Conservation (phyloP, 176 grass and related monocot species). For the Carex kokanica region DNA sequence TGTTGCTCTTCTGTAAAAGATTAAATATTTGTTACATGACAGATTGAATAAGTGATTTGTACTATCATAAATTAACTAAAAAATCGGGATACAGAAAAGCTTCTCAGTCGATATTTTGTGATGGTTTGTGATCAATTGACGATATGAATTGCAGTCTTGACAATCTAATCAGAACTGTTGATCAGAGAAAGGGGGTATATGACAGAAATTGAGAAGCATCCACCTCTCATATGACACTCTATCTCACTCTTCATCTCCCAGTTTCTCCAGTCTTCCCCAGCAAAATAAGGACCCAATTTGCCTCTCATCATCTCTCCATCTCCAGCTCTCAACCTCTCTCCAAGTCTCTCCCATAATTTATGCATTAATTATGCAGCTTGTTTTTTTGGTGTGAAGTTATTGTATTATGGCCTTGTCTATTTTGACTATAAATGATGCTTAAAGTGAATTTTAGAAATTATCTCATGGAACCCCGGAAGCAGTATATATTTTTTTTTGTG, state of each 20-base stretch:
- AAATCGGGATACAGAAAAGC: neutral
- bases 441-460: neutral
- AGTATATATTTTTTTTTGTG: neutral
- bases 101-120: neutral
- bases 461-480: neutral
- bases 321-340: neutral
- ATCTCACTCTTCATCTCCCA: conserved; percentile 7
- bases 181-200: neutral
- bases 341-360: neutral
- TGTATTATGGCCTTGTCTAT: neutral
- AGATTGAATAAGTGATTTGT: conserved; percentile 19
- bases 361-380: neutral
- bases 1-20: conserved; percentile 49
- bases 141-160: neutral
- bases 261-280: neutral
- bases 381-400: neutral
- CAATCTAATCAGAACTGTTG: neutral
- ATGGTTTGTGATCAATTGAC: neutral
- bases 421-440: neutral
- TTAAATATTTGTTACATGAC: conserved; percentile 1
- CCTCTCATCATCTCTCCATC: neutral
- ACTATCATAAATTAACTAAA: neutral
- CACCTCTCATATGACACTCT: neutral
- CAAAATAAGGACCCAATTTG: neutral
- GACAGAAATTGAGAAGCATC: neutral